Percentiles rank a stretch among this genome's conserved stretches.
Conservation (phyloP, 345 rosid species). For the Hypericum perforatum region DNA sequence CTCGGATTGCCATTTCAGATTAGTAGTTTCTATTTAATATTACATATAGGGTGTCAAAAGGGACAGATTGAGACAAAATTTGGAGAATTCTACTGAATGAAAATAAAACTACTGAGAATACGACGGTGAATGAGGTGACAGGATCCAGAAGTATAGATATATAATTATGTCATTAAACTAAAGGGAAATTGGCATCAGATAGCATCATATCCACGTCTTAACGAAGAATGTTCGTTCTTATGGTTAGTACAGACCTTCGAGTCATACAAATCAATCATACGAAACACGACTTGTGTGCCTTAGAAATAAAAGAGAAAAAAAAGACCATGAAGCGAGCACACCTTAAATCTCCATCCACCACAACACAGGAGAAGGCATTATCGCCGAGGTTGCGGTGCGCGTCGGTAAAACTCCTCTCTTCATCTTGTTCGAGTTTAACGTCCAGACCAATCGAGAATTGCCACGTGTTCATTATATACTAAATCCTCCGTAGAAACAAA, state of each 20-base stretch:
- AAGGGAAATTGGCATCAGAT: too few species aligned
- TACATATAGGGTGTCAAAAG: too few species aligned
- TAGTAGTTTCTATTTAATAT: too few species aligned
- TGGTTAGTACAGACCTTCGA: neutral
- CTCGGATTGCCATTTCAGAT: too few species aligned
- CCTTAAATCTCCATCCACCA: constrained; percentile 87
- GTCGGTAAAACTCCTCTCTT: constrained; percentile 37
- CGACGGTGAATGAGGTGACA: too few species aligned
- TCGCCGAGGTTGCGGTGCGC: constrained; percentile 31
- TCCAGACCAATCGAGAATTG: neutral
- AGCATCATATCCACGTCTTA: too few species aligned
- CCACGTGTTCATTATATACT: neutral
- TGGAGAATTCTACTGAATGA: too few species aligned
- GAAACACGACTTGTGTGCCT: neutral
- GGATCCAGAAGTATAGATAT: too few species aligned
- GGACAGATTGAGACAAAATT: too few species aligned
- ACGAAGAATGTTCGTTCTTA: too few species aligned
- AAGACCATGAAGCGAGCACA: constrained; percentile 8
- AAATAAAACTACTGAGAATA: too few species aligned
- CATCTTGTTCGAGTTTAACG: constrained; percentile 32
- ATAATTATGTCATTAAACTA: too few species aligned
- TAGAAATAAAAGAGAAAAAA: neutral
- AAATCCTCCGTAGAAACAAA: neutral
- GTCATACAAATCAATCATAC: neutral
- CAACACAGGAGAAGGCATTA: constrained; percentile 58